Conservation (phyloP, 2,329 filamentous ascomycete genomes). For the Fusarium austroafricanum region DNA sequence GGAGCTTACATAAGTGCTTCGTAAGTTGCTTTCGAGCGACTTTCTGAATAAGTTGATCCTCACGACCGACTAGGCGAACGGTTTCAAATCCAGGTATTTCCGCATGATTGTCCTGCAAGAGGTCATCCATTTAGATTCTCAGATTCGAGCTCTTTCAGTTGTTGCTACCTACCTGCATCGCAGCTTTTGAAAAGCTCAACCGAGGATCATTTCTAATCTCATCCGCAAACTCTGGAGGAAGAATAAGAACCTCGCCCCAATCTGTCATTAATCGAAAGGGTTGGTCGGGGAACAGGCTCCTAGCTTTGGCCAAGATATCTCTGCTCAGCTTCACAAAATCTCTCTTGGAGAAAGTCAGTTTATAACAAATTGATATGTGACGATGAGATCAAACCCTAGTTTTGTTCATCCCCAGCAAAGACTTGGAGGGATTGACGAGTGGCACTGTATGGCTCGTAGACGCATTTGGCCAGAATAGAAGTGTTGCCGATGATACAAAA, state of each 20-base stretch:
- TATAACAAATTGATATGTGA: no score
- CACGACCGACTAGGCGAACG: neutral
- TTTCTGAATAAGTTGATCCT: neutral
- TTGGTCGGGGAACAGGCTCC: neutral
- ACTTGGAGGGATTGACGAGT: no score
- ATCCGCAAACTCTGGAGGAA: neutral
- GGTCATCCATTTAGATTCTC: fast-evolving
- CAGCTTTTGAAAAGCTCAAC: conserved; percentile 1
- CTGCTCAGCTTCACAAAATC: neutral
- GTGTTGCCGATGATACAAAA: no score
- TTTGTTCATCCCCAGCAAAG: no score
- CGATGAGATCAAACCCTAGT: no score
- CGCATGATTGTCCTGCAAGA: neutral
- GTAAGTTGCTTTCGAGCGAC: neutral
- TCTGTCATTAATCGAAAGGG: neutral
- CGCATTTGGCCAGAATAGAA: no score
- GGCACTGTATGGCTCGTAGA: no score
- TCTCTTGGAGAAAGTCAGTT: no score
- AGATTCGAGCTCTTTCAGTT: neutral
- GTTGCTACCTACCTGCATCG: neutral
- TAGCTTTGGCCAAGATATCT: neutral
- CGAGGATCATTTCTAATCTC: conserved; percentile 2
- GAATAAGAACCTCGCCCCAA: conserved; percentile 6
- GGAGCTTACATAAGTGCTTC: neutral
- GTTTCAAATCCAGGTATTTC: conserved; percentile 1